Evolutionary conservation across 2,329 filamentous ascomycete species (phyloP), one percentile per base, ranked within the genome.

Genomic region (Sporothrix phasma): DNA sequence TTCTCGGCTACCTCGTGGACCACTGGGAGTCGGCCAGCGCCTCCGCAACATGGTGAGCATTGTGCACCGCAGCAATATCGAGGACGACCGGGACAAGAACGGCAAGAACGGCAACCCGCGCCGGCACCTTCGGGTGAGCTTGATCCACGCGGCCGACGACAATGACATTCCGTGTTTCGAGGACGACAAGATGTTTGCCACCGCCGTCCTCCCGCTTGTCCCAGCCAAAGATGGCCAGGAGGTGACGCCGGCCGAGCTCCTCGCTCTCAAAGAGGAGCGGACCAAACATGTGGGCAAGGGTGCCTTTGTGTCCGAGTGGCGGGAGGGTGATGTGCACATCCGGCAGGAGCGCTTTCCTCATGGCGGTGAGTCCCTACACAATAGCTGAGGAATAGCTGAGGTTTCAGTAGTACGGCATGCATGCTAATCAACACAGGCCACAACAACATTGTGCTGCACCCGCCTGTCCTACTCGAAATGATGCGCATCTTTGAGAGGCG

Each of bases 61-160:
- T 68, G 86, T 81, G 49, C 81, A 76, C 67, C 39, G 41, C 54
- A 46, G 22, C 58, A 49, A 61, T 7, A 79, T 68, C 66, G 78
- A 77, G 70, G 65, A 63, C 15, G 46, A 31, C 31, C 11, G 45
- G 1, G 45, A 49, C 31, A 39, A 31, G 22, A 61, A 47, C 5
- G 37, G 10, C 3, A 47, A n/a, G 6, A 17, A 29, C 13, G 49
- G 26, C 24, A 29, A 10, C 6, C 22, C 41, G 7, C 47, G 62
- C 1, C 73, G 73, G 4, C 66, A 68, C 71, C 67, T 94, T 10
- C 81, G 86, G 24, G 76, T 97, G 22, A 86, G 83, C 49, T 77
- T 97, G 47, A 76, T 97, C 2, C 93, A 97, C 70, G 89, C 92
- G 17, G 81, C 82, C 62, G 84, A 96, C 71, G 93, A 97, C 72